Evolutionary conservation across 139 green algal species (phyloP).

Genomic region (Mychonastes homosphaera): DNA sequence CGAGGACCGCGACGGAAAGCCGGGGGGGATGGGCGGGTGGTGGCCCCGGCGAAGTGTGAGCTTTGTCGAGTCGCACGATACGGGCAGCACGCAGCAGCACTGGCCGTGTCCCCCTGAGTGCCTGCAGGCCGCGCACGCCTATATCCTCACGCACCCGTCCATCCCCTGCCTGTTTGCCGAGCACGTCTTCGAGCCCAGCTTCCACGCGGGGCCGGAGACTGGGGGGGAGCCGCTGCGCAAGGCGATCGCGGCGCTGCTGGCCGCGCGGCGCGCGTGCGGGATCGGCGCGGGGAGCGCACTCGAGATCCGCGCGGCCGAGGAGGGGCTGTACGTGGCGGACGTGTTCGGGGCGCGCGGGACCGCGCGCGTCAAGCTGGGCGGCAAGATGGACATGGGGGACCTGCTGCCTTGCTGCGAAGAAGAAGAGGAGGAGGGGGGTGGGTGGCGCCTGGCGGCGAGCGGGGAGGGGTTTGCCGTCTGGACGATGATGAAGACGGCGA

Average conservation of each 20-base stretch:
- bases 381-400: neutral
- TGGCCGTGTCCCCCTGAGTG: constrained; percentile 66
- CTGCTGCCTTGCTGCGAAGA: too few relatives aligned
- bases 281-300: constrained; percentile 43
- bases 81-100: constrained; percentile 52
- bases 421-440: too few relatives aligned
- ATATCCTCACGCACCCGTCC: constrained; percentile 89
- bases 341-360: constrained; percentile 7
- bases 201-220: constrained; percentile 3
- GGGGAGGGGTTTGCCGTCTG: too few relatives aligned
- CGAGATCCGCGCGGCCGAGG: constrained; percentile 48
- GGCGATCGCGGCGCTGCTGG: constrained; percentile 21
- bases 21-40: constrained; percentile 72
- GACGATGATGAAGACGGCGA: too few relatives aligned
- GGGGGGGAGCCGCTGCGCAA: constrained; percentile 36
- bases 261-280: constrained; percentile 33
- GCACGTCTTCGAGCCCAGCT: constrained; percentile 51
- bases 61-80: constrained; percentile 80
- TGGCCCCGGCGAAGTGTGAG: constrained; percentile 69
- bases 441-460: too few relatives aligned
- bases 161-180: constrained; percentile 69
- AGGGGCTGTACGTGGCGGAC: constrained; percentile 58
- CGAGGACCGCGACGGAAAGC: constrained; percentile 55
- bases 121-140: constrained; percentile 72
- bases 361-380: neutral